Evolutionary conservation across 2,329 filamentous ascomycete genomes (phyloP).

Genomic region (Apiospora rasikravindrae): DNA sequence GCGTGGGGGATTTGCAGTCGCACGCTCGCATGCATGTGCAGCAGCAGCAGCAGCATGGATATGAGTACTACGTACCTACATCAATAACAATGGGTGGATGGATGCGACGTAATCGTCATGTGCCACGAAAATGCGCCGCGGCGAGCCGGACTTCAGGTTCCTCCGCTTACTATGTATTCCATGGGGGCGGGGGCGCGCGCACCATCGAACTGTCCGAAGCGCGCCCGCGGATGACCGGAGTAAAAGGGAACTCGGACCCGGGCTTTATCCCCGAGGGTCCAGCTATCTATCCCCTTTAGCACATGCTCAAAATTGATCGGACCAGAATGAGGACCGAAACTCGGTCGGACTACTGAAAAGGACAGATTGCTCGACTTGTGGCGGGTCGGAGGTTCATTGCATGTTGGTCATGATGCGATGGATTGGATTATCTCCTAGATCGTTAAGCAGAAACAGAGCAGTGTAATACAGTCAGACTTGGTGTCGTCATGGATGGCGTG

Average conservation of each 20-base stretch:
- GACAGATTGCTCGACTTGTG: not conserved
- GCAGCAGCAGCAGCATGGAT: constrained; percentile 23
- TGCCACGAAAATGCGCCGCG: constrained; percentile 19
- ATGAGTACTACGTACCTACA: not conserved
- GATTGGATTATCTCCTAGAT: not conserved
- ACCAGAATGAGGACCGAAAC: not conserved
- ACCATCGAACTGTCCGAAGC: not conserved
- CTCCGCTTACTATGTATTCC: constrained; percentile 12
- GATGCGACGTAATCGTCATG: constrained; percentile 1
- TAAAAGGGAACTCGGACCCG: not conserved
- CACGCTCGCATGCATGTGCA: constrained; percentile 26
- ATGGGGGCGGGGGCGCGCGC: not conserved
- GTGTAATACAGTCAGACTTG: not conserved
- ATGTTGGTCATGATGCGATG: not conserved
- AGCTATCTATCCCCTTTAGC: not conserved
- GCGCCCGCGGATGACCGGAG: not conserved
- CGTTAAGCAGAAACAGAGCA: not conserved
- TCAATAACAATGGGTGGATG: not conserved
- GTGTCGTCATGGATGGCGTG: constrained; percentile 16
- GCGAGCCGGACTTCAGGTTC: constrained; percentile 12
- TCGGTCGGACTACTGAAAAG: not conserved
- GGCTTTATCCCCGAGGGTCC: constrained; percentile 4
- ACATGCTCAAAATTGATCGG: not conserved
- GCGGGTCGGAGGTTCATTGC: not conserved
- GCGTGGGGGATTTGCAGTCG: constrained; percentile 25